Evolutionary conservation across 2,329 filamentous ascomycete genomes (phyloP), one percentile per base, ranked within the genome.

Genomic region (Balansia obtecta): DNA sequence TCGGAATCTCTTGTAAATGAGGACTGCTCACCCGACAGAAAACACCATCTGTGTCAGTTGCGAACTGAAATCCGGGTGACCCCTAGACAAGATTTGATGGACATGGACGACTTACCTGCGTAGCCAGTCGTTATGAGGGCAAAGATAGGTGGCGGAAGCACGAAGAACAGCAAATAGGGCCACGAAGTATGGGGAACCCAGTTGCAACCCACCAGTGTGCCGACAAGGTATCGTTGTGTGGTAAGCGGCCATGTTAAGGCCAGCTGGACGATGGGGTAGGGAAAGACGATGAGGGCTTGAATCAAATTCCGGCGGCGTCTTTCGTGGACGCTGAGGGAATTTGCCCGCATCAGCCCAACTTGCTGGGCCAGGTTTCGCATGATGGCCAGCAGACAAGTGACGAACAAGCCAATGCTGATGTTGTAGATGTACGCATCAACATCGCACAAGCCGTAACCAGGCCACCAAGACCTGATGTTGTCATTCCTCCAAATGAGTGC

Each of bases 251-350:
- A 75, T 0, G 71, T 72, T 59, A 75, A 69, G 9, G 65, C 58
- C 7, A 74, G 50, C 63, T 80, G 73, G 37, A 79, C 32, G 13
- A 76, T 9, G 0, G 77, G 76, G 3, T 76, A 51, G 1, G 75
- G 69, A 49, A 81, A 78, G 53, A 82, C 75, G 64, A 80, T 70
- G 53, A 75, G 63, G 4, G 71, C 70, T 55, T 81, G 76, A 6
- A 71, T 51, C 9, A 74, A 51, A 48, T 68, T 70, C 20, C 70
- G 67, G 1, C 65, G 63, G 13, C 64, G 65, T 51, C 62, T 68
- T 63, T 79, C 75, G 4, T 53, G 56, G 16, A 60, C 54, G 1
- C 66, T 68, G 6, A 72, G 61, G 5, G 65, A 63, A 46, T 65
- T 63, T 22, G 67, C 70, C 2, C 73, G 65, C 48, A 69, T 55